Percentiles rank a stretch among this genome's conserved stretches.
Conservation (phyloP, 768 basidiomycete species). For the Tylopilus plumbeoviolaceoides region DNA sequence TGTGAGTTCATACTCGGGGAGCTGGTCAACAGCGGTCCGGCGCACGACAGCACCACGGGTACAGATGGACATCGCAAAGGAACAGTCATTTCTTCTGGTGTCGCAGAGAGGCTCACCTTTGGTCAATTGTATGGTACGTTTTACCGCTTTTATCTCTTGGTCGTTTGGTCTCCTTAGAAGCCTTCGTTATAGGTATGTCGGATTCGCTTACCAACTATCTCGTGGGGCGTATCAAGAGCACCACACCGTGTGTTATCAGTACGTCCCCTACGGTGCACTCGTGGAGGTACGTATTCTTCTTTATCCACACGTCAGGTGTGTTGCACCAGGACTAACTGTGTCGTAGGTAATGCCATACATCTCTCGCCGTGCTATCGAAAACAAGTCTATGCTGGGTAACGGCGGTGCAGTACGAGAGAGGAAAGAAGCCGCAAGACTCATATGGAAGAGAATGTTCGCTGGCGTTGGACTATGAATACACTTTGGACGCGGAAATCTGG, state of each 20-base stretch:
- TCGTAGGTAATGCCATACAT: slow-evolving; percentile 85
- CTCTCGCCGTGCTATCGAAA: slow-evolving; percentile 84
- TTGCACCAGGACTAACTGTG: not conserved
- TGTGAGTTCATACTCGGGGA: too few relatives aligned
- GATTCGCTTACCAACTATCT: too few relatives aligned
- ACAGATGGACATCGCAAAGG: too few relatives aligned
- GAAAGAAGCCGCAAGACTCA: slow-evolving; percentile 24
- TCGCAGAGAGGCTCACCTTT: slow-evolving; percentile 63
- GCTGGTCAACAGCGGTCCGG: too few relatives aligned
- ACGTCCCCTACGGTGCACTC: slow-evolving; percentile 73
- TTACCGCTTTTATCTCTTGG: not conserved
- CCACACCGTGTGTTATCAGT: slow-evolving; percentile 58
- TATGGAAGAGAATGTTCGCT: slow-evolving; percentile 33
- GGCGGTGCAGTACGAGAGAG: slow-evolving; percentile 52
- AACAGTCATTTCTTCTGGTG: slow-evolving; percentile 46
- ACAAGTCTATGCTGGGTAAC: slow-evolving; percentile 79
- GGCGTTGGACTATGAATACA: slow-evolving; percentile 16
- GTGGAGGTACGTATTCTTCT: slow-evolving; percentile 43
- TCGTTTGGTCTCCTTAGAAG: not conserved
- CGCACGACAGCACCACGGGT: too few relatives aligned
- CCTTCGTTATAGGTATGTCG: slow-evolving; percentile 41
- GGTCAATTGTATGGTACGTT: too few relatives aligned
- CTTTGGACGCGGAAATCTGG: not conserved
- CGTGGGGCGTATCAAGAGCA: too few relatives aligned
- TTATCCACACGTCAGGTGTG: too few relatives aligned